phyloP scores from a whole-genome alignment of 805 yeast genomes.

The Priceomyces medius region DNA sequence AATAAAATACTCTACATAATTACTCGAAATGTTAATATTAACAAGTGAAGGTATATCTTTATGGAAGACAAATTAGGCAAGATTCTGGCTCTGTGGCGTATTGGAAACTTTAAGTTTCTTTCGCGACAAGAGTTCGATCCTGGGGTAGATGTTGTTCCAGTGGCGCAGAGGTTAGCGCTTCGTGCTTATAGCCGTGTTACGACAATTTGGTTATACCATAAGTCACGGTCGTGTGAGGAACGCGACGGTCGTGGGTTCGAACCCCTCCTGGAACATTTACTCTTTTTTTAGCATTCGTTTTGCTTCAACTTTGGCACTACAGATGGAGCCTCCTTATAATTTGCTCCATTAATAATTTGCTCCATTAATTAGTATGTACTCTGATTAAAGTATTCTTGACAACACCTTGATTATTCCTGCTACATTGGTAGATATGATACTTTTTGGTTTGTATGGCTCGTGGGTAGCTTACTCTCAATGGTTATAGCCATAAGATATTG shows the following conservation, averaged over 20 bases:
- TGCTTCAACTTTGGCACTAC: background rate
- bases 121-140: conserved; percentile 5
- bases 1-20: too few species aligned
- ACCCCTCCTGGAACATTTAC: conserved; percentile 53
- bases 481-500: too few species aligned
- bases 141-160: conserved; percentile 33
- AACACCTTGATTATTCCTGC: too few species aligned
- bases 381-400: too few species aligned
- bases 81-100: conserved; percentile 4
- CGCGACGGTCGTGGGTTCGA: conserved; percentile 58
- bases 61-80: background rate
- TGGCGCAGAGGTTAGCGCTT: conserved; percentile 57
- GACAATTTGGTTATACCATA: conserved; percentile 44
- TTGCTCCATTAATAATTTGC: too few species aligned
- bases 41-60: background rate
- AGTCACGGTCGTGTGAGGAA: conserved; percentile 55
- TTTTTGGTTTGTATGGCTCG: too few species aligned
- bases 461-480: too few species aligned
- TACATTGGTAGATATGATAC: too few species aligned
- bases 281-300: conserved; percentile 23
- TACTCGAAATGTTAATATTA: too few species aligned
- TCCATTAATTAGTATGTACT: too few species aligned
- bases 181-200: conserved; percentile 51
- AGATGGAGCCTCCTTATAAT: background rate
- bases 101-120: background rate